Conservation (phyloP, 2,329 filamentous ascomycete genomes). For the Atkinsonella hypoxylon region DNA sequence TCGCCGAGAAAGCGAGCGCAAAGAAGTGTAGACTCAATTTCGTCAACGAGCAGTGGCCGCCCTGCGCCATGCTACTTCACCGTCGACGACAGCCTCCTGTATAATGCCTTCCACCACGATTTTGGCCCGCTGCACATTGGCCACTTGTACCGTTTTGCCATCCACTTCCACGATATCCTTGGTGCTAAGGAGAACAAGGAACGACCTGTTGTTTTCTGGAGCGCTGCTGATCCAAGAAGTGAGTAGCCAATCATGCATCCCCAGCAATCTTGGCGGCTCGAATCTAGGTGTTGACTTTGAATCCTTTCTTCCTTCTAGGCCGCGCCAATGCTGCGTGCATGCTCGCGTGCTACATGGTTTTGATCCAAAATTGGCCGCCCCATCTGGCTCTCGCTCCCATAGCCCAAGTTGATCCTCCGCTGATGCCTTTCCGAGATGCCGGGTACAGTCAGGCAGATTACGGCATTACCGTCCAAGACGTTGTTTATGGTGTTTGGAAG, state of each 20-base stretch:
- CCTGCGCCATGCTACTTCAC: constrained; percentile 83
- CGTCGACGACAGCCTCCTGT: constrained; percentile 81
- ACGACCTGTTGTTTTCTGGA: constrained; percentile 91
- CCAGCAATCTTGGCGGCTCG: too few species aligned
- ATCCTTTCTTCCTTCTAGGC: constrained; percentile 36
- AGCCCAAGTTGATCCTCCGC: constrained; percentile 87
- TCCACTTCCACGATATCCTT: constrained; percentile 89
- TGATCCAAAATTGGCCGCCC: constrained; percentile 95
- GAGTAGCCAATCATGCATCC: constrained; percentile 25
- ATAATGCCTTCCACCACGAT: constrained; percentile 98
- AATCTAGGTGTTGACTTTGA: neutral
- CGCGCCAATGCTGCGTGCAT: constrained; percentile 90
- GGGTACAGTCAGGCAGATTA: constrained; percentile 98
- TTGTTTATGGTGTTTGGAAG: constrained; percentile 97
- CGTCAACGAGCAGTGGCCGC: constrained; percentile 21
- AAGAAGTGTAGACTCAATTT: constrained; percentile 46
- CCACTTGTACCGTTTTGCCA: constrained; percentile 90
- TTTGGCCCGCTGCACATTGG: constrained; percentile 97
- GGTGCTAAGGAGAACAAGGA: constrained; percentile 85
- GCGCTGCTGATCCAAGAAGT: constrained; percentile 82
- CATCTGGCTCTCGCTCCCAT: constrained; percentile 92
- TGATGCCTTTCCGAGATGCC: constrained; percentile 98
- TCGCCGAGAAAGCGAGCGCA: constrained; percentile 31
- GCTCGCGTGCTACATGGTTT: constrained; percentile 95
- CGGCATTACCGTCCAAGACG: constrained; percentile 86